Evolutionary conservation across 2,329 filamentous ascomycete genomes (phyloP), one percentile per base, ranked within the genome.

Genomic region (Drechslerella dactyloides): DNA sequence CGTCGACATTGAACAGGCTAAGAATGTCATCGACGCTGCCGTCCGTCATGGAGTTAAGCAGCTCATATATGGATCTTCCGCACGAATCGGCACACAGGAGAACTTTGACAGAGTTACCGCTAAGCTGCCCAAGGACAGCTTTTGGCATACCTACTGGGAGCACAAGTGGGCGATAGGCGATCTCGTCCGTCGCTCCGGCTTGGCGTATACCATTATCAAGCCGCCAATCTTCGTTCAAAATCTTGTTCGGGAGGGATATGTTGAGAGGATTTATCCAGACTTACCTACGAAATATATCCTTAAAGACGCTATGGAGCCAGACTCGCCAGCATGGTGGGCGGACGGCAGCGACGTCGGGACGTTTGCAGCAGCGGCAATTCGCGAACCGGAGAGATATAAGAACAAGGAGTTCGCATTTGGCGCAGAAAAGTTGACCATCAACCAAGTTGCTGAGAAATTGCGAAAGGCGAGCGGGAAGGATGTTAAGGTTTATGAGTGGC

Each of bases 351-450:
- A 70, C 35, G 51, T 54, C 13, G 66, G 66, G 1, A 64, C 53
- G n/a, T 70, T 70, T 50, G 66, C 66, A 1, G 59, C 60, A 2
- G 66, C 50, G 3, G 66, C 66, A 1, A 42, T 70, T 11, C 35
- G 50, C 17, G 23, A 50, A 11, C 66, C 66, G 8, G 66, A 59
- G 8, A 70, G 51, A 35, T 70, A 50, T 23, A 59, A 50, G n/a
- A 70, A 70, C 27, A 63, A 70, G 17, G 59, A 70, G 4, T 64
- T 70, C 13, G 53, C 66, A 4, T 59, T 70, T 24, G 66, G 66
- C 1, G 59, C 66, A 0, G 66, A 70, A 30, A 40, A 64, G 21
- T 48, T 70, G 17, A 64, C 17, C 15, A 33, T 44, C 23, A 21
- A 37, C 1, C 53, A 70, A 1, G 44, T 70, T 1, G 59, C 60